phyloP scores from a whole-genome alignment of 768 basidiomycete genomes.

The Calvatia gigantea region DNA sequence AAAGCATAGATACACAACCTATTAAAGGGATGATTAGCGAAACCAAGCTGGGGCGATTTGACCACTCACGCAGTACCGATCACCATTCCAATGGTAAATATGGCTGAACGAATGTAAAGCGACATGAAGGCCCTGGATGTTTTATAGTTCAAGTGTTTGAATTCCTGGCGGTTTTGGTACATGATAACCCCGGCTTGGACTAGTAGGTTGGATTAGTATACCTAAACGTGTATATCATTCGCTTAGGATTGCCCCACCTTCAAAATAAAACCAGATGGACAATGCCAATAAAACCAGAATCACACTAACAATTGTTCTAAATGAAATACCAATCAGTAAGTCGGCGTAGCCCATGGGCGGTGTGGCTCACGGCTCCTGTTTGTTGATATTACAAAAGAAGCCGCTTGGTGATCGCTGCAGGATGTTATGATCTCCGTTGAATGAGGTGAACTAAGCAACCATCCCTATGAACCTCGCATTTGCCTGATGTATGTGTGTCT shows the following conservation, averaged over 20 bases:
- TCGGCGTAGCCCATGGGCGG: too few species aligned
- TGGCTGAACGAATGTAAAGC: conserved; percentile 7
- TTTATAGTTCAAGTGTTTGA: not conserved
- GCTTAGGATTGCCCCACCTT: not conserved
- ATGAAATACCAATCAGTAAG: not conserved
- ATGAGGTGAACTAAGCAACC: not conserved
- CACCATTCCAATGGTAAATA: conserved; percentile 2
- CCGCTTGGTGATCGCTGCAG: not conserved
- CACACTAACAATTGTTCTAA: conserved; percentile 8
- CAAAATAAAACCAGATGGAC: not conserved
- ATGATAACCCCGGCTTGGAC: conserved; percentile 6
- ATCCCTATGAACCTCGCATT: not conserved
- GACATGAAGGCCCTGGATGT: not conserved
- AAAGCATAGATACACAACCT: conserved; percentile 1
- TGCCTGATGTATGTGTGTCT: not conserved
- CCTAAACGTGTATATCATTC: not conserved
- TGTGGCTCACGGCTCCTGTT: conserved; percentile 3
- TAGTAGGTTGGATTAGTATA: not conserved
- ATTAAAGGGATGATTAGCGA: not conserved
- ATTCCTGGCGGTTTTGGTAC: conserved; percentile 6
- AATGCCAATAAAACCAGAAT: not conserved
- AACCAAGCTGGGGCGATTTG: too few species aligned
- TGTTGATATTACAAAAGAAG: not conserved
- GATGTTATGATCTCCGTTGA: not conserved
- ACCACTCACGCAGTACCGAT: not conserved